A percentile compares a stretch with the other conserved stretches of the same genome.
phyloP scores from a whole-genome alignment of 2,329 filamentous ascomycete genomes.

The Ophiocordyceps camponoti-leonardi region DNA sequence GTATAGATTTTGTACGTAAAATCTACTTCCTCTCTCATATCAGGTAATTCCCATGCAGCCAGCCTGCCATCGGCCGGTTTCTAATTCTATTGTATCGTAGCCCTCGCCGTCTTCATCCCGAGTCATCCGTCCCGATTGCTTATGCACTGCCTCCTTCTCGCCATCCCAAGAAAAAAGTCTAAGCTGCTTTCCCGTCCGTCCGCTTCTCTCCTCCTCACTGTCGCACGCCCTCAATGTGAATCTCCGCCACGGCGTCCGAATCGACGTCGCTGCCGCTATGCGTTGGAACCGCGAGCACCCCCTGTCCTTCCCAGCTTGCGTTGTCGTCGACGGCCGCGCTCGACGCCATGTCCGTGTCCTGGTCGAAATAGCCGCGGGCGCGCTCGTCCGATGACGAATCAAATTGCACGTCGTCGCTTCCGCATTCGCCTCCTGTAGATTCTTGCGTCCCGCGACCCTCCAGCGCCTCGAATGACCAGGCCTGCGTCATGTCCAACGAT shows the following conservation, averaged over 20 bases:
- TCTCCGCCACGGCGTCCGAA: constrained; percentile 31
- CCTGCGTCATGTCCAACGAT: constrained; percentile 16
- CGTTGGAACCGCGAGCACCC: constrained; percentile 22
- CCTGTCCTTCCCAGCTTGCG: constrained; percentile 15
- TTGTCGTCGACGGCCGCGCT: constrained; percentile 3
- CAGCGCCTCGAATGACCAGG: constrained; percentile 30
- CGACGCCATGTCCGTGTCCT: constrained; percentile 14
- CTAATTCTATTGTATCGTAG: neutral
- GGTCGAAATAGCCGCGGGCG: constrained; percentile 9
- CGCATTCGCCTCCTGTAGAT: constrained; percentile 18
- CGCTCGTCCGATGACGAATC: constrained; percentile 20
- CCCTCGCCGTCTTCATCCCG: neutral
- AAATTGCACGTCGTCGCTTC: constrained; percentile 25
- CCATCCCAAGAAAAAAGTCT: neutral
- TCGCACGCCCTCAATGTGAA: constrained; percentile 24
- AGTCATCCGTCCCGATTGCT: neutral
- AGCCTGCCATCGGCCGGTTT: neutral
- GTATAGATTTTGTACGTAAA: neutral
- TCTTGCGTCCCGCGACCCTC: constrained; percentile 12
- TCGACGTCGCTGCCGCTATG: constrained; percentile 16
- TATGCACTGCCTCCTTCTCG: neutral
- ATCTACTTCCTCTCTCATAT: constrained; percentile 1
- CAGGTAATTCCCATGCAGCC: constrained; percentile 2
- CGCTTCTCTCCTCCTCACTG: constrained; percentile 4
- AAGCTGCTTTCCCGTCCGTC: neutral